These are phyloP conservation scores for Alternaria metachromatica DNA, from an alignment of 2,329 filamentous ascomycete genomes.

Conservation along the genomic window DNA sequence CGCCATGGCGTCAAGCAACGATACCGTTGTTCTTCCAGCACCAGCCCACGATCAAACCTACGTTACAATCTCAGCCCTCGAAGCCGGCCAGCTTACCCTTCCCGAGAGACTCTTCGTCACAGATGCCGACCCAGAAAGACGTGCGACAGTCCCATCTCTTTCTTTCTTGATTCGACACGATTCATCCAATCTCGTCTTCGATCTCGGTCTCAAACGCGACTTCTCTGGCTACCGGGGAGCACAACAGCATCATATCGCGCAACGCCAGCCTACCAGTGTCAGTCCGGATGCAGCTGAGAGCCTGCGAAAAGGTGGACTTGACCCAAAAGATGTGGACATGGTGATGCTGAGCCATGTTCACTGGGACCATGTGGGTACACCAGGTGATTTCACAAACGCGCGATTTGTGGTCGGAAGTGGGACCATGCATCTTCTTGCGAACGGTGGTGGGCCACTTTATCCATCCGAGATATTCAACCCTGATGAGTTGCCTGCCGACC, in stretches of 20 bases:
- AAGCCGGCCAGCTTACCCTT: constrained; percentile 53
- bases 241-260: constrained; percentile 55
- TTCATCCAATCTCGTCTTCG: constrained; percentile 55
- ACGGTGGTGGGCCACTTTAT: constrained; percentile 41
- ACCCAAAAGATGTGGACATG: constrained; percentile 46
- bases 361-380: constrained; percentile 66
- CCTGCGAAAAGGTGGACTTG: constrained; percentile 48
- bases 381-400: constrained; percentile 57
- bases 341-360: constrained; percentile 63
- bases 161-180: constrained; percentile 61
- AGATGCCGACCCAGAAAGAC: constrained; percentile 52
- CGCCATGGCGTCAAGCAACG: constrained; percentile 9
- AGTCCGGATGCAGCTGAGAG: constrained; percentile 53
- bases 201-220: constrained; percentile 60
- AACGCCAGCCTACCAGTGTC: constrained; percentile 55
- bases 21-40: constrained; percentile 29
- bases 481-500: constrained; percentile 51
- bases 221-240: constrained; percentile 52
- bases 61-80: constrained; percentile 41
- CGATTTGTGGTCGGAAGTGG: constrained; percentile 59
- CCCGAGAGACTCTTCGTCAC: constrained; percentile 57
- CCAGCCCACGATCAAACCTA: constrained; percentile 30
- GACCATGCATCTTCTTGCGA: constrained; percentile 33
- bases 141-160: constrained; percentile 60
- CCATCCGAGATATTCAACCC: constrained; percentile 55